These are phyloP conservation scores for Aegilops speltoides DNA, from an alignment of 176 grass and related monocot genomes.

Conservation along the genomic window DNA sequence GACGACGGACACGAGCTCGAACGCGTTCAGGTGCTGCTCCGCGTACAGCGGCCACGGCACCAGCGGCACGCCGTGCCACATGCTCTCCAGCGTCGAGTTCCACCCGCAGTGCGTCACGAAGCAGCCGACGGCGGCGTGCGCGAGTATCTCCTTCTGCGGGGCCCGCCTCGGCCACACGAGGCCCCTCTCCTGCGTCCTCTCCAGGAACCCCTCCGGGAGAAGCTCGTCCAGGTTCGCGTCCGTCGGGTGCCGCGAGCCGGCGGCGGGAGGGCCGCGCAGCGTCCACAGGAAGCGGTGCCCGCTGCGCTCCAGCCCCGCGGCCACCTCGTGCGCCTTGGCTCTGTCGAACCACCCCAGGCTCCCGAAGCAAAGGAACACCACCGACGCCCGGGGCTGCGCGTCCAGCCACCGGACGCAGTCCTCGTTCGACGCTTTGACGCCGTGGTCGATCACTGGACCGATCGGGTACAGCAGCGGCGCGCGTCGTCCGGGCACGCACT, in stretches of 20 bases:
- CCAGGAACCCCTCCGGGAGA: conserved; percentile 51
- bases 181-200: conserved; percentile 39
- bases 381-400: conserved; percentile 46
- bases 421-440: background rate
- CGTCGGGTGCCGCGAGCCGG: conserved; percentile 2
- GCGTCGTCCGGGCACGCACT: conserved; percentile 7
- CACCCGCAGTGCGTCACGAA: conserved; percentile 81
- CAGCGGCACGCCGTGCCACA: conserved; percentile 54
- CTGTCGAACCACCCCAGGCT: conserved; percentile 50
- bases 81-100: conserved; percentile 62
- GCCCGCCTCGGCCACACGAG: conserved; percentile 42
- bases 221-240: conserved; percentile 8
- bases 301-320: conserved; percentile 48
- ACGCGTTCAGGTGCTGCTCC: conserved; percentile 68
- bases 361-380: conserved; percentile 64
- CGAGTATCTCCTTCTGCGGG: conserved; percentile 50
- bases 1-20: conserved; percentile 27
- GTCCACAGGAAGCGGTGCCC: conserved; percentile 59
- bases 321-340: conserved; percentile 37
- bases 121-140: conserved; percentile 40
- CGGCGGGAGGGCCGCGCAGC: background rate
- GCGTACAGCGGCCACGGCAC: conserved; percentile 51
- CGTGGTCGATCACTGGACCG: conserved; percentile 36
- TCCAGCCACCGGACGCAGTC: conserved; percentile 55
- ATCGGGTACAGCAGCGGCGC: conserved; percentile 49